Conservation (phyloP, 306 rosid genomes). For the Cicer cuneatum region DNA sequence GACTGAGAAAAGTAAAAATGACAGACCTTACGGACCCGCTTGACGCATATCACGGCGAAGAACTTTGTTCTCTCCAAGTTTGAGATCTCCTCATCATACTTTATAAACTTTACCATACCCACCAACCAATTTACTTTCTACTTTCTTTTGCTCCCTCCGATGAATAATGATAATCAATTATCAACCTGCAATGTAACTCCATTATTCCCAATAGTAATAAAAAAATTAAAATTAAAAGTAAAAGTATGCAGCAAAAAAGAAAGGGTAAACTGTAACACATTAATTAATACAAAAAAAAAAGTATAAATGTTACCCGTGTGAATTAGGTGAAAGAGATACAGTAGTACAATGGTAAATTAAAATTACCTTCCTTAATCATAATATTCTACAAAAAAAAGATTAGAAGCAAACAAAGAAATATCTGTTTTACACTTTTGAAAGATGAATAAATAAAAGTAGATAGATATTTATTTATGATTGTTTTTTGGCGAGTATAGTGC, state of each 20-base stretch:
- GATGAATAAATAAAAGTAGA: slow-evolving; percentile 4
- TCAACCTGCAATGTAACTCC: not conserved
- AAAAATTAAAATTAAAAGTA: slow-evolving; percentile 27
- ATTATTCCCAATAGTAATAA: slow-evolving; percentile 1
- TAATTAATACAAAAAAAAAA: not conserved
- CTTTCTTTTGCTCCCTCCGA: slow-evolving; percentile 29
- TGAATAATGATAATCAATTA: slow-evolving; percentile 14
- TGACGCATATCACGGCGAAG: slow-evolving; percentile 22
- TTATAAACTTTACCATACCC: slow-evolving; percentile 26
- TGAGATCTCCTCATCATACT: slow-evolving; percentile 9
- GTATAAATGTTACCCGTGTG: not conserved
- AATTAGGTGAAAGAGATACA: not conserved
- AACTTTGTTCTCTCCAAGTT: slow-evolving; percentile 14
- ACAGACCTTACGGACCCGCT: slow-evolving; percentile 31
- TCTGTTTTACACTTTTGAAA: slow-evolving; percentile 30
- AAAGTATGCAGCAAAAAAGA: not conserved
- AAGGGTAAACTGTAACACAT: not conserved
- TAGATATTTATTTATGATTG: slow-evolving; percentile 47
- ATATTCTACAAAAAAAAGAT: not conserved
- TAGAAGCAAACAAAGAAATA: slow-evolving; percentile 2
- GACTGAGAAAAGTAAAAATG: slow-evolving; percentile 16
- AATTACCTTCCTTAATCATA: not conserved
- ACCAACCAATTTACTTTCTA: slow-evolving; percentile 34
- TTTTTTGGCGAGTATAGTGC: slow-evolving; percentile 42
- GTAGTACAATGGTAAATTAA: slow-evolving; percentile 26